phyloP scores from a whole-genome alignment of 2,329 filamentous ascomycete species.

The Phyllosticta capitalensis region DNA sequence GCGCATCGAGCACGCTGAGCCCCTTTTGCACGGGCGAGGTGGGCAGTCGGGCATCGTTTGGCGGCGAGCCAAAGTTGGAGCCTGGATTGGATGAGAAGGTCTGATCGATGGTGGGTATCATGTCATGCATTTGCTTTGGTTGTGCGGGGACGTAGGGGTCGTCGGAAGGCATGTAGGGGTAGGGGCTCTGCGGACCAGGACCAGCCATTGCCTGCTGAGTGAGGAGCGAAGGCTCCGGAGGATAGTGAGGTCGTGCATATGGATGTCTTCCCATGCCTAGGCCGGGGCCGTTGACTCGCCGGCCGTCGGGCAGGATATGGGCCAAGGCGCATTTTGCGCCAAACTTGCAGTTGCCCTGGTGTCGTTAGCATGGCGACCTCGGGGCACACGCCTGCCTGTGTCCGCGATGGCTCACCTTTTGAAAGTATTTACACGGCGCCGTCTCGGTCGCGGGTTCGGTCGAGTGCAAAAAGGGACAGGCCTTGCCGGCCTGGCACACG shows the following conservation, averaged over 20 bases:
- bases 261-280: conserved; percentile 44
- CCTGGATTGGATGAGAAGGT: conserved; percentile 49
- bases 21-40: conserved; percentile 64
- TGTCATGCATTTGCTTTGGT: conserved; percentile 34
- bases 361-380: conserved; percentile 4
- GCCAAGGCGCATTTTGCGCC: conserved; percentile 95
- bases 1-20: conserved; percentile 89
- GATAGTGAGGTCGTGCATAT: conserved; percentile 50
- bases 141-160: conserved; percentile 23
- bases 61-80: conserved; percentile 72
- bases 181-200: conserved; percentile 32
- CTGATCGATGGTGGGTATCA: conserved; percentile 48
- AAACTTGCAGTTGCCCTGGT: conserved; percentile 97
- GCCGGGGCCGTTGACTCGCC: conserved; percentile 73
- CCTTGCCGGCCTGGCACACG: conserved; percentile 88
- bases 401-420: conserved; percentile 56
- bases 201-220: conserved; percentile 42
- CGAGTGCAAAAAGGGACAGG: conserved; percentile 94
- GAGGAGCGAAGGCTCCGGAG: conserved; percentile 65
- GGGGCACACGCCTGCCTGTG: neutral
- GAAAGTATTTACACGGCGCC: conserved; percentile 94
- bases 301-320: conserved; percentile 87
- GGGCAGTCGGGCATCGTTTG: conserved; percentile 61
- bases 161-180: conserved; percentile 32
- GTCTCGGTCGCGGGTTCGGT: conserved; percentile 76